Conservation (phyloP, 306 rosid genomes). For the Castanopsis chinensis region DNA sequence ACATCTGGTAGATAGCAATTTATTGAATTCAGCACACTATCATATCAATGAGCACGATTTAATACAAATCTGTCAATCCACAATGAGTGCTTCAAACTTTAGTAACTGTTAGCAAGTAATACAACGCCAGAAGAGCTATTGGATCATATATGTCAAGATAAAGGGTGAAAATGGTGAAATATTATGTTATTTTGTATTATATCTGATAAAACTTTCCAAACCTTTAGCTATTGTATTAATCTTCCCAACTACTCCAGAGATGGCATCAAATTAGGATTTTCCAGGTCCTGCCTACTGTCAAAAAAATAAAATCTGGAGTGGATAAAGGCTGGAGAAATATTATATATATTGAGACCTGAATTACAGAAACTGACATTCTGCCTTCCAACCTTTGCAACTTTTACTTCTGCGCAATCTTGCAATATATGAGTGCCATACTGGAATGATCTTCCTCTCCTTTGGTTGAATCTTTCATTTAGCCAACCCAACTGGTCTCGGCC, state of each 20-base stretch:
- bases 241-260: constrained; percentile 70
- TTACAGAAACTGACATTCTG: constrained; percentile 70
- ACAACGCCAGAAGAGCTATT: background rate
- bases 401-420: constrained; percentile 64
- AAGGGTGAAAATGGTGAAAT: background rate
- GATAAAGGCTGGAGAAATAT: constrained; percentile 18
- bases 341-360: constrained; percentile 19
- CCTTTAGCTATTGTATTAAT: constrained; percentile 84
- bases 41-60: background rate
- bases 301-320: constrained; percentile 24
- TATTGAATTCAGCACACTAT: background rate
- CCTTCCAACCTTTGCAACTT: constrained; percentile 80
- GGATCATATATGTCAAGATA: background rate
- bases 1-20: background rate
- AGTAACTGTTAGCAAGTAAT: background rate
- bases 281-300: constrained; percentile 91
- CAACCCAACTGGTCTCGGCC: constrained; percentile 92
- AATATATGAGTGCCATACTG: constrained; percentile 46
- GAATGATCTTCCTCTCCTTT: too few species aligned
- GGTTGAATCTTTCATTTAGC: constrained; percentile 9
- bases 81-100: background rate
- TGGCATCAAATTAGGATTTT: constrained; percentile 70
- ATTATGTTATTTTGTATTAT: background rate
- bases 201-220: constrained; percentile 50
- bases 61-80: background rate